Evolutionary conservation across 192 early-diverging fungal genomes (phyloP), one percentile per base, ranked within the genome.

Genomic region (Bifiguratus adelaidae): DNA sequence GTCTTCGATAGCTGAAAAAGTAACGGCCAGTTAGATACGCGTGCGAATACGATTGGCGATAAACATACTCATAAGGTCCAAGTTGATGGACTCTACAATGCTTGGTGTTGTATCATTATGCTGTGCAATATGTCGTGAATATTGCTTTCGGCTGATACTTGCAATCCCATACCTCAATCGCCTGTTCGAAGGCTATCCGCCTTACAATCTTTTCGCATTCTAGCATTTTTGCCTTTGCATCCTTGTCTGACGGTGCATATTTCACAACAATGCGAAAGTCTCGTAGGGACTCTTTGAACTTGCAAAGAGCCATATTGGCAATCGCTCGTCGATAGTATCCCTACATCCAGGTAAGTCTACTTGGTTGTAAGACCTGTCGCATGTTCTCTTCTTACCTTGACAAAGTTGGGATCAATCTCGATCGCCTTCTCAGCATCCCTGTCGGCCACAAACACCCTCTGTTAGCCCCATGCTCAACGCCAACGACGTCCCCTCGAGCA

Each of bases 321-420:
- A 81, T 73, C 2, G 93, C 96, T 45, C 92, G 76, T 30, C 96
- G 82, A 63, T 91, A 99, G 61, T 95, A 95, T 0, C 81, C 96
- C 74, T 63, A 36, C 29, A 2, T 48, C 11, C 20, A 18, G 9
- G 22, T 11, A 26, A 11, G 46, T 15, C 6, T 3, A 48, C 13
- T 11, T 8, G 16, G 9, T 9, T n/a, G 11, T 2, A 41, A 15
- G 5, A 41, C 4, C 7, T n/a, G n/a, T 15, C 22, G 3, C 13
- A 0, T 3, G n/a, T n/a, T n/a, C n/a, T n/a, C 19, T 13, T 11
- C 11, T 36, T 57, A 63, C 61, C 55, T 99, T 98, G 54, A 82
- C 74, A 50, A 84, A 92, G 11, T 45, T 61, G 15, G 88, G 76
- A 63, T 95, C 89, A 0, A 95, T 58, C 44, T 68, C 76, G 8